Conservation (phyloP, 176 grass and related monocot species). For the Carex kokanica region DNA sequence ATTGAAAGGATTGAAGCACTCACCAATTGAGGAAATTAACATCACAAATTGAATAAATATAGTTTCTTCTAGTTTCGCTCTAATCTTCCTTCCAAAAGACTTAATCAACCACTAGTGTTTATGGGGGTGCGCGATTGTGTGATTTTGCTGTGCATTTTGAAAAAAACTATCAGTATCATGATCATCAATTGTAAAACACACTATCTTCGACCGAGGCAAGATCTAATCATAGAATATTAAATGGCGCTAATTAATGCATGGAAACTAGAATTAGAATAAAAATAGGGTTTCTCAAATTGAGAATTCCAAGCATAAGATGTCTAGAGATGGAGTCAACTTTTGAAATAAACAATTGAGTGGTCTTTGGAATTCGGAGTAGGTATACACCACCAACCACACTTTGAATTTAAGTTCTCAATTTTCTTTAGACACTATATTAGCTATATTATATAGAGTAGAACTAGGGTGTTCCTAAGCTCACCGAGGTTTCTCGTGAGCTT, state of each 20-base stretch:
- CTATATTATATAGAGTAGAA: no score
- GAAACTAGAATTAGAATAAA: constrained; percentile 36
- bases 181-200: neutral
- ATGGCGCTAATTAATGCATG: constrained; percentile 15
- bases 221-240: constrained; percentile 37
- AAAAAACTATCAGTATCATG: neutral
- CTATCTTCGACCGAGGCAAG: constrained; percentile 19
- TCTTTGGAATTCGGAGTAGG: constrained; percentile 19
- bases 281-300: constrained; percentile 20
- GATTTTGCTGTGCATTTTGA: neutral
- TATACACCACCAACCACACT: constrained; percentile 44
- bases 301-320: constrained; percentile 44
- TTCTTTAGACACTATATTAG: neutral
- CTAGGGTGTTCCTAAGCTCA: no score
- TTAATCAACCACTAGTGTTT: neutral
- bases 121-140: neutral
- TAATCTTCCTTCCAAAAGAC: neutral
- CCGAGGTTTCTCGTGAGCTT: no score
- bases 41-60: neutral
- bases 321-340: constrained; percentile 44
- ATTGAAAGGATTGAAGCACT: neutral
- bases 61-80: neutral
- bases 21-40: neutral
- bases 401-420: constrained; percentile 25
- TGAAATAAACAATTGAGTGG: constrained; percentile 27